Evolutionary conservation across 2,329 filamentous ascomycete genomes (phyloP).

Genomic region (Conoideocrella luteorostrata): DNA sequence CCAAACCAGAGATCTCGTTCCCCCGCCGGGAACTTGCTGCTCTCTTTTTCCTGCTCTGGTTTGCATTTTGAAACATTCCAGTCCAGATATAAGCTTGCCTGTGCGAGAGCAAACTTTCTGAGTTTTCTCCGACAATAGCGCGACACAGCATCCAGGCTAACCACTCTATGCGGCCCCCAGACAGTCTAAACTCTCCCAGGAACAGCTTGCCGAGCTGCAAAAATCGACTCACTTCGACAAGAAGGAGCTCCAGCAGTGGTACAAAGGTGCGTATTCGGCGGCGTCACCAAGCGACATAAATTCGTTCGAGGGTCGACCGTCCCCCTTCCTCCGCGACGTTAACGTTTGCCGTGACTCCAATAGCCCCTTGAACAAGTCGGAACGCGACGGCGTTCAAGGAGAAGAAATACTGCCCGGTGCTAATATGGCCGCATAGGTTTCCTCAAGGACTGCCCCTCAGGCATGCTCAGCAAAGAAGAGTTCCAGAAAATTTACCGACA

Average conservation of each 20-base stretch:
- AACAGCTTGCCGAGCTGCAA: conserved; percentile 91
- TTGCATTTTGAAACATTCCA: too few relatives aligned
- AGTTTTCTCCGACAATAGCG: background rate
- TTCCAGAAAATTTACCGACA: conserved; percentile 99
- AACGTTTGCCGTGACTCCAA: too few relatives aligned
- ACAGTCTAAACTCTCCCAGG: conserved; percentile 95
- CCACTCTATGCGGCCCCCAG: conserved; percentile 38
- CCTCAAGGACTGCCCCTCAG: conserved; percentile 94
- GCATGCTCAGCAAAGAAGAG: conserved; percentile 95
- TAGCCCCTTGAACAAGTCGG: background rate
- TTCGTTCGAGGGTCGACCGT: too few relatives aligned
- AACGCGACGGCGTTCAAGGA: too few relatives aligned
- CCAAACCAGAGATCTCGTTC: background rate
- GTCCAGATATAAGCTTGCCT: too few relatives aligned
- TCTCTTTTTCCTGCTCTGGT: background rate
- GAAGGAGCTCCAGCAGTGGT: conserved; percentile 99
- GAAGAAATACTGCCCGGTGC: too few relatives aligned
- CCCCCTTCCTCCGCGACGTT: too few relatives aligned
- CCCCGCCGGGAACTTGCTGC: background rate
- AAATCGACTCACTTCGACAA: conserved; percentile 98
- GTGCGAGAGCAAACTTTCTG: too few relatives aligned
- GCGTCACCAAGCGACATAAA: background rate
- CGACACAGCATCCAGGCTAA: conserved; percentile 17
- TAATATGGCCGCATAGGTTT: conserved; percentile 60
- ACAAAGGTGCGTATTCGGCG: conserved; percentile 64